Percentiles rank a stretch among this genome's conserved stretches.
Evolutionary conservation across 139 green algal genomes (phyloP).

Genomic region (Picochlorum sp.): DNA sequence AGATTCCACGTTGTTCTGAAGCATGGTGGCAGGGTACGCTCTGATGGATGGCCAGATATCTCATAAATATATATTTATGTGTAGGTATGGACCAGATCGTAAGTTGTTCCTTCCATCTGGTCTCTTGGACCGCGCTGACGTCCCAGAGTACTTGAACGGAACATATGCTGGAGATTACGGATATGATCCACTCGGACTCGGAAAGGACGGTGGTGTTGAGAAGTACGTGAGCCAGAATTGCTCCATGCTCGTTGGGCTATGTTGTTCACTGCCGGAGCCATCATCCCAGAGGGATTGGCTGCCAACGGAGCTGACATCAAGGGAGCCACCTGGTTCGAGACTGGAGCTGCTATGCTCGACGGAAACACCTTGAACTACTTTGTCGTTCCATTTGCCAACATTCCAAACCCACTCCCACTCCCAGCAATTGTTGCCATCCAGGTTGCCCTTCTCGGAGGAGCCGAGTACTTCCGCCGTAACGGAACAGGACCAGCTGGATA

Average conservation of each 20-base stretch:
- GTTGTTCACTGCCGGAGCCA: slow-evolving; percentile 90
- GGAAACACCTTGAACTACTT: slow-evolving; percentile 92
- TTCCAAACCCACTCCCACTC: slow-evolving; percentile 86
- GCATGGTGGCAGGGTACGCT: background rate
- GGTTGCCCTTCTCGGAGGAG: slow-evolving; percentile 74
- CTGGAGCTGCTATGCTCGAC: slow-evolving; percentile 85
- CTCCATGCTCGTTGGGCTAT: slow-evolving; percentile 95
- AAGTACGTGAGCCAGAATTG: slow-evolving; percentile 90
- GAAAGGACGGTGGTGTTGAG: slow-evolving; percentile 71
- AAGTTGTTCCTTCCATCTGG: slow-evolving; percentile 76
- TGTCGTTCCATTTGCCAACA: slow-evolving; percentile 76
- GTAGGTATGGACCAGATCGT: slow-evolving; percentile 63
- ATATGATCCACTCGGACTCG: slow-evolving; percentile 89
- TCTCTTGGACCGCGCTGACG: slow-evolving; percentile 67
- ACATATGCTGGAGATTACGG: slow-evolving; percentile 83
- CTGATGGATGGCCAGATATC: background rate
- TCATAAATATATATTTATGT: background rate
- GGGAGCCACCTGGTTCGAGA: slow-evolving; percentile 90
- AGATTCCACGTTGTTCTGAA: background rate
- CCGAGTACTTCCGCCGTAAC: slow-evolving; percentile 73
- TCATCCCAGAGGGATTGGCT: slow-evolving; percentile 92
- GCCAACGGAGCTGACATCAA: slow-evolving; percentile 81
- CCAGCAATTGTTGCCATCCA: slow-evolving; percentile 66
- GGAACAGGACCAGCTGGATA: slow-evolving; percentile 78
- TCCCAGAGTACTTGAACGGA: slow-evolving; percentile 82